These are phyloP conservation scores for Aspergillus flavus DNA, from an alignment of 2,329 filamentous ascomycete species.

Conservation along the genomic window DNA sequence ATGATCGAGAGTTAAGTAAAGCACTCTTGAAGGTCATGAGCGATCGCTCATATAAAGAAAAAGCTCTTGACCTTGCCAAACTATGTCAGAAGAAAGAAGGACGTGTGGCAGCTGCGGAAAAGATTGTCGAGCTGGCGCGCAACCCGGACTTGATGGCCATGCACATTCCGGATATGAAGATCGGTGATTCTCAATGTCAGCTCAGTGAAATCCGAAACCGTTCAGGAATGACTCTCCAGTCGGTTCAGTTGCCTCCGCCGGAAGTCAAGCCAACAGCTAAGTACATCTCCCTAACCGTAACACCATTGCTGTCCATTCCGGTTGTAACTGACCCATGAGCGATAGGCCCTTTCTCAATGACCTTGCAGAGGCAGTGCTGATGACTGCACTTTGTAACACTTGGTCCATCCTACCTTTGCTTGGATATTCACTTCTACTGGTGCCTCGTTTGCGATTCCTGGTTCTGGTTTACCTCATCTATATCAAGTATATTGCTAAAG, in stretches of 20 bases:
- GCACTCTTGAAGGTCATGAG: constrained; percentile 28
- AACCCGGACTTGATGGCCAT: constrained; percentile 23
- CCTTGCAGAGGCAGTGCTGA: constrained; percentile 16
- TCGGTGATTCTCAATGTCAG: constrained; percentile 9
- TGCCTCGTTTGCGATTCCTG: constrained; percentile 76
- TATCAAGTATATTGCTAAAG: constrained; percentile 68
- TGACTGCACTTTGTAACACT: constrained; percentile 20
- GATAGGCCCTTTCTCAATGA: constrained; percentile 15
- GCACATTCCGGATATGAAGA: constrained; percentile 18
- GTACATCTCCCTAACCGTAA: constrained; percentile 7
- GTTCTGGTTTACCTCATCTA: constrained; percentile 72
- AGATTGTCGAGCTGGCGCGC: constrained; percentile 23
- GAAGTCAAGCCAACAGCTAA: constrained; percentile 11
- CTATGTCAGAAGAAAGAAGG: constrained; percentile 26
- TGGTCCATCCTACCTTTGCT: constrained; percentile 57
- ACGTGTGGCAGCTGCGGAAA: constrained; percentile 21
- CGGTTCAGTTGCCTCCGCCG: constrained; percentile 2
- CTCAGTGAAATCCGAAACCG: constrained; percentile 19
- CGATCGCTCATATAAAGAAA: constrained; percentile 22
- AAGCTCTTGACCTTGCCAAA: constrained; percentile 18
- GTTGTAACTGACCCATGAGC: background rate
- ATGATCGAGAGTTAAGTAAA: constrained; percentile 29
- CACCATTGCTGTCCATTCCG: background rate
- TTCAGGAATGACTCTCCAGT: constrained; percentile 14
- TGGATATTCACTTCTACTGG: constrained; percentile 81